phyloP scores from a whole-genome alignment of 2,329 filamentous ascomycete genomes.

The Xylariomycetidae sp. region DNA sequence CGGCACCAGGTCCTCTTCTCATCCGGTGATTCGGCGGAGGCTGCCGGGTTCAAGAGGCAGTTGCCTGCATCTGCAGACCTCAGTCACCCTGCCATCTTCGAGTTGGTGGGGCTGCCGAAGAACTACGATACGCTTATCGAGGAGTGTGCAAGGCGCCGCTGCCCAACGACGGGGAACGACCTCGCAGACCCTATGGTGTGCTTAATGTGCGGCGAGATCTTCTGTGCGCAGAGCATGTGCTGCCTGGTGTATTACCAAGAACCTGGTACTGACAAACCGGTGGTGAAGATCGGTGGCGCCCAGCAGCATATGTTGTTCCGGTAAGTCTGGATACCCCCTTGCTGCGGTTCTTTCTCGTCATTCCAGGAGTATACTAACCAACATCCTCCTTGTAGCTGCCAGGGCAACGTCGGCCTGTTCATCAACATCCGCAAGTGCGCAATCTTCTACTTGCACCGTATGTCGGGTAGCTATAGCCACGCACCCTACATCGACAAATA shows the following conservation, averaged over 20 bases:
- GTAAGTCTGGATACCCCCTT: constrained; percentile 50
- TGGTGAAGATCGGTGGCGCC: constrained; percentile 65
- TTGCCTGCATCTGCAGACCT: constrained; percentile 40
- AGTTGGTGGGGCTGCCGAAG: constrained; percentile 85
- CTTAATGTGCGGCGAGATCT: constrained; percentile 92
- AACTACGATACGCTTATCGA: constrained; percentile 91
- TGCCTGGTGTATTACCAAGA: constrained; percentile 62
- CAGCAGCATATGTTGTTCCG: constrained; percentile 78
- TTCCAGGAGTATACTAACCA: constrained; percentile 19
- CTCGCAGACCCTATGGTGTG: constrained; percentile 87
- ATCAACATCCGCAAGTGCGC: constrained; percentile 96
- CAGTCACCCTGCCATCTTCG: constrained; percentile 87
- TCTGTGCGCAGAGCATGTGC: constrained; percentile 90
- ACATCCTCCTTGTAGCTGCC: constrained; percentile 55
- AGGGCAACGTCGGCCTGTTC: constrained; percentile 84
- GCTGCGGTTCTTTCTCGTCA: too few species aligned
- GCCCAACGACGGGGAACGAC: constrained; percentile 86
- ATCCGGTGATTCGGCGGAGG: constrained; percentile 3
- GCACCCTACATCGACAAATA: constrained; percentile 95
- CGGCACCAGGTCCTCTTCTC: constrained; percentile 49
- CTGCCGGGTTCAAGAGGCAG: constrained; percentile 4
- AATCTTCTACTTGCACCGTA: constrained; percentile 77
- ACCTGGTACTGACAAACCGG: constrained; percentile 30
- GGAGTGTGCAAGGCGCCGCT: constrained; percentile 76
- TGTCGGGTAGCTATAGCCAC: constrained; percentile 74